Base-by-base conservation (phyloP, 352 stramenopile genomes). In the Globisporangium recalcitrans region DNA sequence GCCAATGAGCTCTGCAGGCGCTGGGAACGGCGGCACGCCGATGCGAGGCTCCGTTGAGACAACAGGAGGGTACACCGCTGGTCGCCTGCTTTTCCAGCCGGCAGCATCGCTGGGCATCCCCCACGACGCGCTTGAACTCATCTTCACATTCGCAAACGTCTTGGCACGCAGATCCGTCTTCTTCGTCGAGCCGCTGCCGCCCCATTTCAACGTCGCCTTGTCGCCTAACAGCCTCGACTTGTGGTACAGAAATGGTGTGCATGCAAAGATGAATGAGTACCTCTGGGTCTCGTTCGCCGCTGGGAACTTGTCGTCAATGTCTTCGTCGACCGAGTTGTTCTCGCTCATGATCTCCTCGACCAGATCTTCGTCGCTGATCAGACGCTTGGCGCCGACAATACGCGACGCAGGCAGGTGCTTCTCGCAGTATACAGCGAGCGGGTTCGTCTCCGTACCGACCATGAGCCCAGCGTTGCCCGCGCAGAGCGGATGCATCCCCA, bases 321-420 rank as follows among this genome's bases (percentile, higher is more conserved):
- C 70, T 40, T 79, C 68, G 57, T 70, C 62, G 38, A 74, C 9
- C 27, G 72, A 73, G 48, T 65, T 82, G 51, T 88, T 80, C 56
- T 90, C 77, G 69, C 81, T 89, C 74, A 95, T 88, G 63, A 92
- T 91, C 46, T 95, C 83, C 34, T 91, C 78, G 22, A 92, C 82
- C 1, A 95, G 55, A 59, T 95, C 83, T 59, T 92, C 83, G 47
- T 95, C 85, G 34, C 82, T 90, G 52, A 92, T 91, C 73, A 80
- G 90, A 26, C 85, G 83, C 75, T 91, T 95, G 16, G 85, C 85
- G 16, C 82, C 82, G 0, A 81, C 57, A 46, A 95, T 77, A 27
- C 85, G 83, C 29, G 75, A 73, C 9, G 64, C 64, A 14, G 85
- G 85, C 61, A 95, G 60, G 63, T 95, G 85, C 60, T 93, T 93